These are phyloP conservation scores for Sporothrix inflata DNA, from an alignment of 2,329 filamentous ascomycete genomes.

Conservation along the genomic window DNA sequence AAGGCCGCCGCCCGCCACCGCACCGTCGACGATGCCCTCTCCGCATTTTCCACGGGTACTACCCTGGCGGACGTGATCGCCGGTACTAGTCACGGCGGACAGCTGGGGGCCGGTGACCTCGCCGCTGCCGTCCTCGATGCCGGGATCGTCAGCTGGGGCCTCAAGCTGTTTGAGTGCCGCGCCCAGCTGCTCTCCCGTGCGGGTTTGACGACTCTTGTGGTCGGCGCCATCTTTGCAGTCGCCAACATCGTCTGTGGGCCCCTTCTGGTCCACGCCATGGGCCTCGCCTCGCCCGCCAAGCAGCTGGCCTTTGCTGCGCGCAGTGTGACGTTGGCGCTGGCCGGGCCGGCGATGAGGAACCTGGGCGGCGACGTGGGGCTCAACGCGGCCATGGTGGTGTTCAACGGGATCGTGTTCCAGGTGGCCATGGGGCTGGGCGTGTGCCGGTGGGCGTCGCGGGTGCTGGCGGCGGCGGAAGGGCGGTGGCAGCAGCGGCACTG, in stretches of 20 bases:
- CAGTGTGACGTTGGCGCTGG: conserved; percentile 55
- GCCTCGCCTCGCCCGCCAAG: conserved; percentile 41
- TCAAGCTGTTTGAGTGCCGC: conserved; percentile 58
- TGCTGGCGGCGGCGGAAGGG: neutral
- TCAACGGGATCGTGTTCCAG: conserved; percentile 52
- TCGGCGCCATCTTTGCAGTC: conserved; percentile 45
- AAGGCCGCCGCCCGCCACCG: conserved; percentile 41
- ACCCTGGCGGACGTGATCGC: conserved; percentile 40
- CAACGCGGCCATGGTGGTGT: conserved; percentile 56
- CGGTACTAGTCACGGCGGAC: neutral
- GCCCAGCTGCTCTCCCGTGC: conserved; percentile 49
- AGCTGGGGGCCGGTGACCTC: conserved; percentile 51
- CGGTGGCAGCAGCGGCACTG: too few species aligned
- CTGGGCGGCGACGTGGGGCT: conserved; percentile 51
- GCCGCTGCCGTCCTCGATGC: conserved; percentile 54
- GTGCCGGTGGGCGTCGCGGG: conserved; percentile 32
- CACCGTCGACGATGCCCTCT: conserved; percentile 35
- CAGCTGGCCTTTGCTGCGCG: conserved; percentile 54
- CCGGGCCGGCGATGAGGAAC: conserved; percentile 51
- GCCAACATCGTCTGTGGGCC: conserved; percentile 51
- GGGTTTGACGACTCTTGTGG: conserved; percentile 46
- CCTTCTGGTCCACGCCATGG: conserved; percentile 43
- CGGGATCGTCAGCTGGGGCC: conserved; percentile 57
- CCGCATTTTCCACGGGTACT: conserved; percentile 38
- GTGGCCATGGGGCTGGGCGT: conserved; percentile 42